A percentile compares a stretch with the other conserved stretches of the same genome.
Conservation (phyloP, 768 basidiomycete species). For the Polyporus arcularius region DNA sequence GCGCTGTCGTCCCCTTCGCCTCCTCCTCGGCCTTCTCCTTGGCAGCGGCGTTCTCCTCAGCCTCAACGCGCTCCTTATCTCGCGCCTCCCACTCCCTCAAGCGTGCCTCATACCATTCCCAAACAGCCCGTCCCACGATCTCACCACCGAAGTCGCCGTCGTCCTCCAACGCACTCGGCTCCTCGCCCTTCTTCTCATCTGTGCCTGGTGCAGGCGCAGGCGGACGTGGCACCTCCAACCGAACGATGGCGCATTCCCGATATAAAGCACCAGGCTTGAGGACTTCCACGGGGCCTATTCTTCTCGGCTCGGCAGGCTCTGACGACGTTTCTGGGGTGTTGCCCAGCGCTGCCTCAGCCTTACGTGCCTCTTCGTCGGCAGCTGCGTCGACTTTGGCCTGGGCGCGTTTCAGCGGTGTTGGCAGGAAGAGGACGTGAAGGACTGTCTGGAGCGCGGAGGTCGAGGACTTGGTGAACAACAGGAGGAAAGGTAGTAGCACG, state of each 20-base stretch:
- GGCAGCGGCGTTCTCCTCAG: constrained; percentile 10
- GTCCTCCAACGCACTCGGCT: constrained; percentile 39
- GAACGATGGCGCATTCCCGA: constrained; percentile 70
- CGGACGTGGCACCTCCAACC: constrained; percentile 21
- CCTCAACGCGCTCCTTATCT: constrained; percentile 13
- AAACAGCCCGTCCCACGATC: constrained; percentile 62
- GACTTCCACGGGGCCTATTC: constrained; percentile 50
- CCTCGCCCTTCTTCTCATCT: constrained; percentile 30
- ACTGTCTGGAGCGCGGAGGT: constrained; percentile 66
- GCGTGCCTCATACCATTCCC: constrained; percentile 73
- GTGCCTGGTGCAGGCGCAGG: constrained; percentile 24
- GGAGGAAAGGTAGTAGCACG: constrained; percentile 63
- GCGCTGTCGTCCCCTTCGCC: not conserved
- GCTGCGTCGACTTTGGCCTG: constrained; percentile 34
- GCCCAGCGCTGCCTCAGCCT: constrained; percentile 13
- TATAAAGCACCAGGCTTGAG: constrained; percentile 80
- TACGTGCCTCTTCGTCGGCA: constrained; percentile 12
- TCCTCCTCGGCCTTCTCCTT: constrained; percentile 8
- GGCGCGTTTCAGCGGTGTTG: constrained; percentile 68
- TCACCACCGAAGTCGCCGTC: constrained; percentile 77
- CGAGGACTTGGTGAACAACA: constrained; percentile 71
- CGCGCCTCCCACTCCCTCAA: constrained; percentile 64
- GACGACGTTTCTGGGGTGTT: constrained; percentile 18
- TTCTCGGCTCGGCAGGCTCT: constrained; percentile 6
- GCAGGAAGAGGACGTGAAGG: constrained; percentile 81